phyloP scores from a whole-genome alignment of 306 rosid genomes.

The Vigna angularis region DNA sequence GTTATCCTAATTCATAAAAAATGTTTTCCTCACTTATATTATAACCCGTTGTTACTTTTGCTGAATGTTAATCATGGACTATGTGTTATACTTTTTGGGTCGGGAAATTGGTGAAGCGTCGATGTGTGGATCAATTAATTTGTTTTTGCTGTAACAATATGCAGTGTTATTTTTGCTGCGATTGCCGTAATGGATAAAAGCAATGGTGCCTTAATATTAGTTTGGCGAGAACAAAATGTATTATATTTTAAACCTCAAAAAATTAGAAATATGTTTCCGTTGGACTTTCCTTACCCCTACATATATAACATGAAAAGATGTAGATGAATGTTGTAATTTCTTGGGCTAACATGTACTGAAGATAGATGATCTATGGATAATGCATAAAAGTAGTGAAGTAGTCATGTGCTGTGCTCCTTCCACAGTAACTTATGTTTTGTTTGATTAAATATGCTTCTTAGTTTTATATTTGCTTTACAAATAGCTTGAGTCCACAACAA shows the following conservation, averaged over 20 bases:
- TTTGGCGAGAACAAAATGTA: constrained; percentile 14
- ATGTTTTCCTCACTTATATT: neutral
- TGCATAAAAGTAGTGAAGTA: neutral
- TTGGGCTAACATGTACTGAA: neutral
- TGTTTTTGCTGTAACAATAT: neutral
- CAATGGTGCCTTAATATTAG: neutral
- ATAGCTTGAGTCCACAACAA: neutral
- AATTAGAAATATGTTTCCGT: neutral
- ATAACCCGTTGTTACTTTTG: constrained; percentile 10
- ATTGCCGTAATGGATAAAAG: neutral
- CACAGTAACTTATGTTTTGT: constrained; percentile 5
- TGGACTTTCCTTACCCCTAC: neutral
- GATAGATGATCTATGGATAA: neutral
- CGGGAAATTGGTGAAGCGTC: neutral
- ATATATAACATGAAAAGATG: neutral
- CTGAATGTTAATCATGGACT: neutral
- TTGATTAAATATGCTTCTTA: constrained; percentile 4
- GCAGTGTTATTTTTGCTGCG: neutral
- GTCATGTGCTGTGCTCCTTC: neutral
- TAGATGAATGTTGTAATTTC: constrained; percentile 14
- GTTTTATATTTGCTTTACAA: constrained; percentile 24
- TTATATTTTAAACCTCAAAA: constrained; percentile 21
- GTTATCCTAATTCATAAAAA: neutral
- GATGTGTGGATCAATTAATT: neutral
- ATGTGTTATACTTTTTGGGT: neutral